Evolutionary conservation across 1,284 basidiomycete species (phyloP), one percentile per base, ranked within the genome.

Genomic region (Ceratobasidium sp.): DNA sequence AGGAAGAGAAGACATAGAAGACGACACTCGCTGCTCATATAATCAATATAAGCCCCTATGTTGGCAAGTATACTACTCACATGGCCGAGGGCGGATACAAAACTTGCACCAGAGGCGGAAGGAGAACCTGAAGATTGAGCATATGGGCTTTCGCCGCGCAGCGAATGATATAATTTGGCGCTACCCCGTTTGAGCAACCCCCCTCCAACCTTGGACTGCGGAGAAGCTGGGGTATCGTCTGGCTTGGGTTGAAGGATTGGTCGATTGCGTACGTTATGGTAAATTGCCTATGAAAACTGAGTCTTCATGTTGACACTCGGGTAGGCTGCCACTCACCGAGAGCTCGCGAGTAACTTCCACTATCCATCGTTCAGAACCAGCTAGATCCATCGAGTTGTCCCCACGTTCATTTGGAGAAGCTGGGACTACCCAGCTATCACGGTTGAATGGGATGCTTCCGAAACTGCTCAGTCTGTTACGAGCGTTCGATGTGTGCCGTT

Each of bases 131-230:
- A 29, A 25, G 64, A 46, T 76, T 76, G 73, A 9, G 62, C 64
- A 67, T 76, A 76, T n/a, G 64, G 73, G 49, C 62, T 76, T 59
- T 76, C 73, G 17, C 73, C 73, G 13, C 73, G 73, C 19, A 76
- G 22, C 40, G 73, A 76, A 29, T 76, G 62, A 13, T 76, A 76
- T 5, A 76, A 25, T 19, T 67, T 76, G 43, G 64, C 52, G 54
- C 62, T 76, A 2, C 73, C 64, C 1, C 64, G 73, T 59, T 67
- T 76, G 40, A 76, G 62, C 17, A 76, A 22, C 6, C 73, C 64
- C 13, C 62, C 19, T 44, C 56, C 43, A 22, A 34, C 32, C 29
- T 67, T 76, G 40, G 73, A 57, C 29, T 76, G 73, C 0, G 62
- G 62, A 37, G 64, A 66, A 15, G 43, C 25, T 7, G 49, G 43